Evolutionary conservation across 305 asterid genomes (phyloP).

Genomic region (Withania somnifera): DNA sequence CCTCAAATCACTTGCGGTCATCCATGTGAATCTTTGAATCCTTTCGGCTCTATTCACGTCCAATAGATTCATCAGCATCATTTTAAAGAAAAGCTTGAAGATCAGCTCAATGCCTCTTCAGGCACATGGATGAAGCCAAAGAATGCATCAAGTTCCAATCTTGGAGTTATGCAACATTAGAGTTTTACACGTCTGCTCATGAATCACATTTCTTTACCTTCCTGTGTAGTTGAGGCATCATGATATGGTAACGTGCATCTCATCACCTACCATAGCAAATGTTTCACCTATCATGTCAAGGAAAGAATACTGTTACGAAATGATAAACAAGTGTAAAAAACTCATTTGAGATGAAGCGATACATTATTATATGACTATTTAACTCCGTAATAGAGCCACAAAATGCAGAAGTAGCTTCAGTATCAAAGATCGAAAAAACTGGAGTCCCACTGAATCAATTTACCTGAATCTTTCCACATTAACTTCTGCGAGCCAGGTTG

Average conservation of each 20-base stretch:
- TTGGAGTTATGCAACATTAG: not conserved
- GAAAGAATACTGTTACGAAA: not conserved
- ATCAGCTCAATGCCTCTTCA: not conserved
- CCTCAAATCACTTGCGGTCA: not conserved
- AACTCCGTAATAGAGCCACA: not conserved
- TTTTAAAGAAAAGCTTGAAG: not conserved
- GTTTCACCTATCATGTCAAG: constrained; percentile 49
- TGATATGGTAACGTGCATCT: constrained; percentile 43
- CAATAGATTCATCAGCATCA: not conserved
- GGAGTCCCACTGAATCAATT: not conserved
- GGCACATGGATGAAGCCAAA: not conserved
- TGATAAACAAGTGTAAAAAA: not conserved
- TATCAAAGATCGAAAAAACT: not conserved
- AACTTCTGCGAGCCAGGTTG: constrained; percentile 70
- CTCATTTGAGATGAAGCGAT: not conserved
- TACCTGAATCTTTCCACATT: constrained; percentile 61
- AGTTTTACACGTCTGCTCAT: not conserved
- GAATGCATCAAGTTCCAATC: not conserved
- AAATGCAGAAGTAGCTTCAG: not conserved
- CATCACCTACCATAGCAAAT: constrained; percentile 44
- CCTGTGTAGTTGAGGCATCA: constrained; percentile 8
- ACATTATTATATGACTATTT: not conserved
- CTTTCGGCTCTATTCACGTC: not conserved
- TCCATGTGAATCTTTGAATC: not conserved
- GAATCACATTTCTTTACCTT: not conserved